These are phyloP conservation scores for Euphorbia celastroides DNA, from an alignment of 441 rosid genomes.

Conservation along the genomic window DNA sequence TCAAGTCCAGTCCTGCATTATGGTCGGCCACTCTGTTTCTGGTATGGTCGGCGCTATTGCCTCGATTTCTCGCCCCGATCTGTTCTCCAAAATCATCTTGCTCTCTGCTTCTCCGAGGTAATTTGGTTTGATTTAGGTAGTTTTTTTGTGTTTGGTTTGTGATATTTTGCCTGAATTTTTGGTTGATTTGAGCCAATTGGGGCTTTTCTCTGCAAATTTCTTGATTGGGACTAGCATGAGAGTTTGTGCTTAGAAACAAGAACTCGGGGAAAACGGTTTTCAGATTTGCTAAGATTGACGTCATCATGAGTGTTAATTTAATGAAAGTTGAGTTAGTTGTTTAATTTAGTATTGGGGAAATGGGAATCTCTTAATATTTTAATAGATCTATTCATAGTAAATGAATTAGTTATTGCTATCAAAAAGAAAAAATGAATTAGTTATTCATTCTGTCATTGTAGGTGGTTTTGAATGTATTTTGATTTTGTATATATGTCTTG, in stretches of 20 bases:
- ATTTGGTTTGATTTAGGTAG: background rate
- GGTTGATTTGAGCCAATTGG: background rate
- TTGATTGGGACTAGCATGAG: background rate
- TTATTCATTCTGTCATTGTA: background rate
- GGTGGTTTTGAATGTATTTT: background rate
- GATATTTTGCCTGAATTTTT: background rate
- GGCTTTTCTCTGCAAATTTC: background rate
- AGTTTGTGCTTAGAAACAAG: background rate
- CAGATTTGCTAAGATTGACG: background rate
- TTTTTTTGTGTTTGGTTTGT: no score
- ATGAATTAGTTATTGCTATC: no score
- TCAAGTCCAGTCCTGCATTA: conserved; percentile 46
- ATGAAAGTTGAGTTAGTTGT: background rate
- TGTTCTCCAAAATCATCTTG: conserved; percentile 74
- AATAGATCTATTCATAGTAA: background rate
- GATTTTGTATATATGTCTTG: background rate
- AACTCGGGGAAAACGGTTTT: background rate
- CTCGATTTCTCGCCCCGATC: conserved; percentile 76
- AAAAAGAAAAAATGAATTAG: no score
- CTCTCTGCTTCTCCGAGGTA: conserved; percentile 77
- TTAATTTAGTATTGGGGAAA: background rate
- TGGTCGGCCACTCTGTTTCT: conserved; percentile 91
- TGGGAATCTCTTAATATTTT: background rate
- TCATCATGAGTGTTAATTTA: background rate
- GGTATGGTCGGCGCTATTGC: conserved; percentile 75